A percentile compares a stretch with the other conserved stretches of the same genome.
These are phyloP conservation scores for Schoenoplectus tabernaemontani DNA, from an alignment of 202 grass and related monocot species.

Conservation along the genomic window DNA sequence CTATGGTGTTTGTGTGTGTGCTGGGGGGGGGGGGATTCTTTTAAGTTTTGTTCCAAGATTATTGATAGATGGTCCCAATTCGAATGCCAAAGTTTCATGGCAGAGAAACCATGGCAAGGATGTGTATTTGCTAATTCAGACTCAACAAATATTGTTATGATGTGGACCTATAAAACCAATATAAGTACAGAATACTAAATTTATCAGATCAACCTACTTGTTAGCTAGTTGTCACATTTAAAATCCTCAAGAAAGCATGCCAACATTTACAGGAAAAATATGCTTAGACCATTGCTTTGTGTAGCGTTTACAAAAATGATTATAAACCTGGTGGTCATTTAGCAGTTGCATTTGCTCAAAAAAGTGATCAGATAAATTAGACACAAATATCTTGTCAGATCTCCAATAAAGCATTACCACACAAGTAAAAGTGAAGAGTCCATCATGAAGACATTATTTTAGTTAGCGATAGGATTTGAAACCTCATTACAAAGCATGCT, in stretches of 20 bases:
- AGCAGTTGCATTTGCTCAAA: background rate
- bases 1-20: background rate
- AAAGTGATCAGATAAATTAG: background rate
- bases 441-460: background rate
- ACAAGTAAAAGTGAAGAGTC: background rate
- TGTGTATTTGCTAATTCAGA: background rate
- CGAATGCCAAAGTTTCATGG: background rate
- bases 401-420: background rate
- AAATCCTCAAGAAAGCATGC: background rate
- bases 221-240: background rate
- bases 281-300: background rate
- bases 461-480: background rate
- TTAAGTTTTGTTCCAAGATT: background rate
- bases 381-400: background rate
- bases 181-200: background rate
- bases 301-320: background rate
- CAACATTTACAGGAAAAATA: background rate
- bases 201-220: background rate
- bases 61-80: background rate
- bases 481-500: background rate
- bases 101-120: no score
- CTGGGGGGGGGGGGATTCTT: no score
- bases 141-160: background rate
- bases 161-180: background rate
- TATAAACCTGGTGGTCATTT: background rate